Evolutionary conservation across 148 eudicot genomes (phyloP).

Genomic region (Rhododendron molle): DNA sequence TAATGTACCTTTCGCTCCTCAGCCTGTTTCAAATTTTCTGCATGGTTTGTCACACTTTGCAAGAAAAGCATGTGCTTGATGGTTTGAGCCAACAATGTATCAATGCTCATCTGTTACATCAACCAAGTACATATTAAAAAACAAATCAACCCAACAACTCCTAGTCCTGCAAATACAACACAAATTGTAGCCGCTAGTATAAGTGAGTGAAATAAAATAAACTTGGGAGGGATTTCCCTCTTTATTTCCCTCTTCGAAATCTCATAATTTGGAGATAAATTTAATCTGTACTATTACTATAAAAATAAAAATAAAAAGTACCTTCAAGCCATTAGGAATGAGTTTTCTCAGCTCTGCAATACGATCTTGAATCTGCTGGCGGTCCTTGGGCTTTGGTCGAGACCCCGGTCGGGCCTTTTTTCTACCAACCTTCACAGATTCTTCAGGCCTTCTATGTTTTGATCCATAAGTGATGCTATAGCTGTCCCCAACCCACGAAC

Average conservation of each 20-base stretch:
- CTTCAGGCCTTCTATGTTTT: constrained; percentile 31
- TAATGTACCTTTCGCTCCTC: constrained; percentile 47
- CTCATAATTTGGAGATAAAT: not conserved
- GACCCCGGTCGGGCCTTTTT: constrained; percentile 73
- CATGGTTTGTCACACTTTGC: constrained; percentile 62
- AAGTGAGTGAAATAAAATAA: not conserved
- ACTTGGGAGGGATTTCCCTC: not conserved
- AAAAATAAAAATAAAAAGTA: constrained; percentile 17
- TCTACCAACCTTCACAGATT: constrained; percentile 40
- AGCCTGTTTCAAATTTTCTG: constrained; percentile 44
- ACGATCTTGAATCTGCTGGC: constrained; percentile 75
- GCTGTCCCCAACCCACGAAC: constrained; percentile 33
- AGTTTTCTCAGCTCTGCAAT: constrained; percentile 72
- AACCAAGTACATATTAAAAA: constrained; percentile 4
- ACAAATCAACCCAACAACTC: not conserved
- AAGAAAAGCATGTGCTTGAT: constrained; percentile 76
- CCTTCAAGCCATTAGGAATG: constrained; percentile 87
- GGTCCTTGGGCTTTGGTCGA: constrained; percentile 80
- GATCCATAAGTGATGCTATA: constrained; percentile 31
- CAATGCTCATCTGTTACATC: constrained; percentile 73
- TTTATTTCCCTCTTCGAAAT: not conserved
- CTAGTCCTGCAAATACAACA: not conserved
- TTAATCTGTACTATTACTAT: not conserved
- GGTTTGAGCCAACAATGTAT: constrained; percentile 54
- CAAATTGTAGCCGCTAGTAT: not conserved